Evolutionary conservation across 345 rosid genomes (phyloP).

Genomic region (Citrus inodora): DNA sequence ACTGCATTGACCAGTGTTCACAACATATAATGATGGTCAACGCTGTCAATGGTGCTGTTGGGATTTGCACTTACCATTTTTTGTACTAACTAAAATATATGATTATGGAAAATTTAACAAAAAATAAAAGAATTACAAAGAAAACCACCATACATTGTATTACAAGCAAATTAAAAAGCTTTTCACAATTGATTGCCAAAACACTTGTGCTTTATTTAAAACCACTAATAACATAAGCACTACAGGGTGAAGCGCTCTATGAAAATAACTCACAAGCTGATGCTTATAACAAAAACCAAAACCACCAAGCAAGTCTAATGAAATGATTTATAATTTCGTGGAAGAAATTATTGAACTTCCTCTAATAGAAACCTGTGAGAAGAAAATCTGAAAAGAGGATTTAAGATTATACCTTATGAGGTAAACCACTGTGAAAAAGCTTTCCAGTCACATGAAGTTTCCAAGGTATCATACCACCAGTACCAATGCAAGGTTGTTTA

Average conservation of each 20-base stretch:
- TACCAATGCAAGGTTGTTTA: constrained; percentile 98
- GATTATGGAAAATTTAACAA: not conserved
- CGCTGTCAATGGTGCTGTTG: not conserved
- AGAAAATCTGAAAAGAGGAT: not conserved
- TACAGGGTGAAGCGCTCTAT: not conserved
- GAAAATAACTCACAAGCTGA: not conserved
- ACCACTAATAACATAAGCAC: not conserved
- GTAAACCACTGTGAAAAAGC: constrained; percentile 94
- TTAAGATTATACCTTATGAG: constrained; percentile 66
- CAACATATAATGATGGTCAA: not conserved
- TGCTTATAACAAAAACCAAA: not conserved
- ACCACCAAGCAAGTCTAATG: not conserved
- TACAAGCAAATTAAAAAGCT: not conserved
- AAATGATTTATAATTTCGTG: not conserved
- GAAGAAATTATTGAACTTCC: not conserved
- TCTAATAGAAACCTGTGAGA: not conserved
- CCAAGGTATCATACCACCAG: constrained; percentile 99
- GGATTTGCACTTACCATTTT: not conserved
- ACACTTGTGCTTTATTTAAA: not conserved
- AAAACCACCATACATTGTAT: not conserved
- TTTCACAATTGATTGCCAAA: not conserved
- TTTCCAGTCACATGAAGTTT: constrained; percentile 86
- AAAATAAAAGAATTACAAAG: too few relatives aligned
- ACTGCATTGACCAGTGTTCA: not conserved
- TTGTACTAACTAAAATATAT: too few relatives aligned